phyloP scores from a whole-genome alignment of 805 yeast species.

The Saccharomycopsis sp. region DNA sequence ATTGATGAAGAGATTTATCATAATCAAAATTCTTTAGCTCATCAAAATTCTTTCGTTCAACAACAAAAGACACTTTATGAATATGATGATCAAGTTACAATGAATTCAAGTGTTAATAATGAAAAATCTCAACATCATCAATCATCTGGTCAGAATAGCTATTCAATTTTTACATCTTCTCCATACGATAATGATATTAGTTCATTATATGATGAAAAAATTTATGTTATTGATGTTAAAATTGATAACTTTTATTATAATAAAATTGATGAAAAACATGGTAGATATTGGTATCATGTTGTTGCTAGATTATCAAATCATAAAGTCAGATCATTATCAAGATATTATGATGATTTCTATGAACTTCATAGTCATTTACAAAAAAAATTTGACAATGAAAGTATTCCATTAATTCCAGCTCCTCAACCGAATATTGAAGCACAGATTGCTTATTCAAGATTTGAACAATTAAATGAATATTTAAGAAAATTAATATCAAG shows the following conservation, averaged over 20 bases:
- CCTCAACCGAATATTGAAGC: constrained; percentile 90
- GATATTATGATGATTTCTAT: constrained; percentile 93
- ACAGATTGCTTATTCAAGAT: constrained; percentile 44
- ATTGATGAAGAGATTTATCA: constrained; percentile 29
- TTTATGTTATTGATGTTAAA: constrained; percentile 36
- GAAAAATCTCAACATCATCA: not conserved
- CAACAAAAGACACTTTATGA: constrained; percentile 13
- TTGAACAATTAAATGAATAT: constrained; percentile 45
- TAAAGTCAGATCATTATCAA: constrained; percentile 57
- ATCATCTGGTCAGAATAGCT: constrained; percentile 1
- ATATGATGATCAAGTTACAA: constrained; percentile 8
- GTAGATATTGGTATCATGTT: constrained; percentile 81
- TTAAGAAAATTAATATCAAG: constrained; percentile 51
- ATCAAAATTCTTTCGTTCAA: not conserved
- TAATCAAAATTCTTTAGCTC: constrained; percentile 1
- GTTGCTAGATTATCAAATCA: constrained; percentile 60
- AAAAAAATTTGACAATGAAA: constrained; percentile 82
- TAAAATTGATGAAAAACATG: constrained; percentile 54
- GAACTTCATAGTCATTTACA: constrained; percentile 80
- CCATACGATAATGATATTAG: constrained; percentile 4
- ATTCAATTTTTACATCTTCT: constrained; percentile 3
- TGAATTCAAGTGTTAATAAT: not conserved
- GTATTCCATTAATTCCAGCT: constrained; percentile 93
- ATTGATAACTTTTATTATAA: constrained; percentile 38
- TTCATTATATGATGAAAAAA: constrained; percentile 13